Base-by-base conservation (phyloP, 2,329 filamentous ascomycete genomes). In the Chaetomiaceae sp. region DNA sequence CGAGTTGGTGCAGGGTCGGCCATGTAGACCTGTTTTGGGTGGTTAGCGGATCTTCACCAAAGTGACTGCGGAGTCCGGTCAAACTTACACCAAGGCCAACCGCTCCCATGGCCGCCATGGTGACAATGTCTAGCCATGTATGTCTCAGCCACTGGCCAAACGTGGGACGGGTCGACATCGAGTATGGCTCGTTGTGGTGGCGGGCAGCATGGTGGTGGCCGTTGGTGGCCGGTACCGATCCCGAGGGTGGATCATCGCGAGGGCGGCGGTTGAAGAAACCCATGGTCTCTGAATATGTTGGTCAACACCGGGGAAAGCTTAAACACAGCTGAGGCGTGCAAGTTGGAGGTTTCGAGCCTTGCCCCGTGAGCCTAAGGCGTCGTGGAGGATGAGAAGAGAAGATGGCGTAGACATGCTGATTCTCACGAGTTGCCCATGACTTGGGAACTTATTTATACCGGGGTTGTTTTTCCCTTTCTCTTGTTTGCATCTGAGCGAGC, bases 61-160 rank as follows among this genome's bases (percentile, higher is more conserved):
- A 21, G 20, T 4, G 5, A 37, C n/a, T 37, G n/a, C 0, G 13
- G 8, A 5, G 25, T 27, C 25, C 2, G 3, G 61, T 34, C 16
- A 20, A 30, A 68, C 75, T 63, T 73, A 87, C 83, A 51, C 83
- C 84, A 0, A 88, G 73, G 14, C 83, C 84, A 42, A 87, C 68
- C 12, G 76, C 79, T 9, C 85, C 84, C 75, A 88, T 79, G 20
- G 70, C 64, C 8, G 72, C 69, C 82, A 88, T 87, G 27, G 83
- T 86, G 17, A 85, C 45, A 46, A 88, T 76, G 61, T 88, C 85
- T 12, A 86, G 67, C 74, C 79, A 83, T 4, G 82, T 85, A 8
- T 73, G 72, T 65, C 83, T 86, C 56, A 87, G 64, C 85, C 85
- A 88, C 62, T 85, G 81, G 3, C 84, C 82, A 57, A 88, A 85